These are phyloP conservation scores for Alternaria viburni DNA, from an alignment of 2,329 filamentous ascomycete genomes.

Conservation along the genomic window DNA sequence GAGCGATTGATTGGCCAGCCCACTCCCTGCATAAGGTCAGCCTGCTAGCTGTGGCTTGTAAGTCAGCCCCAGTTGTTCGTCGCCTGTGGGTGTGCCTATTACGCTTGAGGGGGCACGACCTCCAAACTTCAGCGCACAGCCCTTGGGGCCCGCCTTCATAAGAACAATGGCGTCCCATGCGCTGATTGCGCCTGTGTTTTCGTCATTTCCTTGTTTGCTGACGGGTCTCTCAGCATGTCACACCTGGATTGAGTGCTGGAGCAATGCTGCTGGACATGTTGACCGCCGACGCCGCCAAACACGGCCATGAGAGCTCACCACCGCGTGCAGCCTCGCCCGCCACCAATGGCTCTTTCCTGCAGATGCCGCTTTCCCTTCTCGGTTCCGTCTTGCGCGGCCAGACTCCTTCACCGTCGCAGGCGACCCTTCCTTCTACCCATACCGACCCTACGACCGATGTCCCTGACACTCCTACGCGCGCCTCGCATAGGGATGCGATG, in stretches of 20 bases:
- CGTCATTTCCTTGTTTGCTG: slow-evolving; percentile 15
- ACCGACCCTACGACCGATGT: slow-evolving; percentile 1
- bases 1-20: slow-evolving; percentile 12
- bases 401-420: slow-evolving; percentile 22
- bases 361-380: slow-evolving; percentile 45
- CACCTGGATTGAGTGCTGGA: slow-evolving; percentile 11
- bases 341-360: slow-evolving; percentile 35
- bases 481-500: slow-evolving; percentile 10
- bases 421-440: slow-evolving; percentile 1
- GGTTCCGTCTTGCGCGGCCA: slow-evolving; percentile 38
- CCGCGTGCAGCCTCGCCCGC: slow-evolving; percentile 23
- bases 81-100: slow-evolving; percentile 14
- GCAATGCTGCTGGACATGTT: slow-evolving; percentile 49
- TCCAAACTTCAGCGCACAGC: slow-evolving; percentile 33
- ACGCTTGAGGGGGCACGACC: slow-evolving; percentile 21
- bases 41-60: slow-evolving; percentile 39
- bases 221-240: slow-evolving; percentile 27
- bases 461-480: neutral
- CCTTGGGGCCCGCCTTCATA: slow-evolving; percentile 16
- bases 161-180: slow-evolving; percentile 23
- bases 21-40: slow-evolving; percentile 21
- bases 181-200: slow-evolving; percentile 12
- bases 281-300: slow-evolving; percentile 43
- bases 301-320: slow-evolving; percentile 41
- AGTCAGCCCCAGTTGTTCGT: slow-evolving; percentile 20